Base-by-base conservation (phyloP, 352 stramenopile genomes). In the Paralagenidium karlingii region DNA sequence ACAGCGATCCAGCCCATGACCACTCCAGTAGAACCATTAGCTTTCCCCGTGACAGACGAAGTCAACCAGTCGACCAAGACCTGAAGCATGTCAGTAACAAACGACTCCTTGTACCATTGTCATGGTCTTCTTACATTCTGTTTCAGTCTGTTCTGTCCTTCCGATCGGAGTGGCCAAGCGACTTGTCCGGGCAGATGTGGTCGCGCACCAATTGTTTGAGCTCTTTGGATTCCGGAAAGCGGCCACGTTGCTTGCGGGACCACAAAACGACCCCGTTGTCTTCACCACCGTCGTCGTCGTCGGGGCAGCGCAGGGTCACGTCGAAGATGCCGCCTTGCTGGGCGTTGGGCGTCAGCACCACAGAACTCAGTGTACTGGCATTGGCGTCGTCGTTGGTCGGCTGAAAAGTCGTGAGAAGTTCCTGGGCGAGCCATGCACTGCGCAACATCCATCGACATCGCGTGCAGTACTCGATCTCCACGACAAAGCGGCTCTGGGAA, bases 391-490 rank as follows among this genome's bases (percentile, higher is more conserved):
- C 44, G 43, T 95, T 81, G 36, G 65, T 51, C n/a, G n/a, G n/a
- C 50, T 93, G 61, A 69, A 96, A 97, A 15, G 86, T 96, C 25
- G 68, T 94, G 24, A 97, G 64, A 24, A 96, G 59, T 58, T 97
- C 89, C 47, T 95, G 82, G 18, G 70, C 83, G 49, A 95, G 75
- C 65, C 83, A 97, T 32, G 66, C 75, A 8, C 75, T 67, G 30
- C 86, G 76, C 24, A 96, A 63, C 60, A 95, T 74, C 82, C 85
- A 96, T 42, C 68, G 70, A 30, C 84, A 96, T 30, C 80, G 77
- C 11, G 74, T 90, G 51, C 86, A 96, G 59, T 96, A 97, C 43
- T 84, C 66, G 43, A 97, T 96, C 55, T 89, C 71, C n/a, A 89
- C 66, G 13, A 78, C 56, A 37, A 59, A 84, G 28, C 15, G 28